Conservation (phyloP, 768 basidiomycete genomes). For the Mycena kentingensis region DNA sequence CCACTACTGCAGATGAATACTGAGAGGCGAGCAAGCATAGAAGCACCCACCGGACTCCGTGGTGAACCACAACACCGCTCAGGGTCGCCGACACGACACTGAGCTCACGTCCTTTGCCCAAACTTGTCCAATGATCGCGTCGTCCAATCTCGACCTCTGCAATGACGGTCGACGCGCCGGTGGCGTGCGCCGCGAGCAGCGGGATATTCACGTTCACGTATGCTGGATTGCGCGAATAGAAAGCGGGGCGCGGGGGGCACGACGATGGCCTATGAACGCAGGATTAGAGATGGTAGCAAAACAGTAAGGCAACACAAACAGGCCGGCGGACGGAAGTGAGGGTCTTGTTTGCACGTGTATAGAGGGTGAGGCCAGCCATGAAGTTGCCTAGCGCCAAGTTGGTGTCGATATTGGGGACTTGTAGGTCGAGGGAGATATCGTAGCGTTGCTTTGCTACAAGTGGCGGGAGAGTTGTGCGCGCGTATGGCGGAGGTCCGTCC, state of each 20-base stretch:
- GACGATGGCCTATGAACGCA: constrained; percentile 70
- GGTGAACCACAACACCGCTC: constrained; percentile 61
- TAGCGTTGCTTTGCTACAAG: constrained; percentile 70
- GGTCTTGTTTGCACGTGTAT: constrained; percentile 62
- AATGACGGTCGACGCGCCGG: constrained; percentile 47
- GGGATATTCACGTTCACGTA: constrained; percentile 54
- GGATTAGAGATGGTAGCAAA: no score
- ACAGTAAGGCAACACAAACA: constrained; percentile 43
- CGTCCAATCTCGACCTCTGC: constrained; percentile 78
- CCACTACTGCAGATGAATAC: constrained; percentile 47
- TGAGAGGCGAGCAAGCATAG: neutral
- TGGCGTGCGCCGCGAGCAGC: constrained; percentile 56
- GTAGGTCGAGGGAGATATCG: constrained; percentile 67
- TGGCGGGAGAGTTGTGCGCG: constrained; percentile 50
- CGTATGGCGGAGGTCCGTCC: constrained; percentile 66
- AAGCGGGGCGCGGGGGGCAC: constrained; percentile 45
- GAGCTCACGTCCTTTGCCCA: constrained; percentile 76
- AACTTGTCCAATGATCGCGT: constrained; percentile 66
- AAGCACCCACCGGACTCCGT: constrained; percentile 66
- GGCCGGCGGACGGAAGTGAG: constrained; percentile 62
- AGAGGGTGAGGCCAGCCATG: constrained; percentile 69
- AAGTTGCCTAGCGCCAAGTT: constrained; percentile 83
- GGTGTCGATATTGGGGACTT: constrained; percentile 63
- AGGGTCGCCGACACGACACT: constrained; percentile 65
- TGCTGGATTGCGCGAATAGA: constrained; percentile 42